Percentiles rank a stretch among this genome's conserved stretches.
Conservation (phyloP, 148 eudicot genomes). For the Arbutus unedo region DNA sequence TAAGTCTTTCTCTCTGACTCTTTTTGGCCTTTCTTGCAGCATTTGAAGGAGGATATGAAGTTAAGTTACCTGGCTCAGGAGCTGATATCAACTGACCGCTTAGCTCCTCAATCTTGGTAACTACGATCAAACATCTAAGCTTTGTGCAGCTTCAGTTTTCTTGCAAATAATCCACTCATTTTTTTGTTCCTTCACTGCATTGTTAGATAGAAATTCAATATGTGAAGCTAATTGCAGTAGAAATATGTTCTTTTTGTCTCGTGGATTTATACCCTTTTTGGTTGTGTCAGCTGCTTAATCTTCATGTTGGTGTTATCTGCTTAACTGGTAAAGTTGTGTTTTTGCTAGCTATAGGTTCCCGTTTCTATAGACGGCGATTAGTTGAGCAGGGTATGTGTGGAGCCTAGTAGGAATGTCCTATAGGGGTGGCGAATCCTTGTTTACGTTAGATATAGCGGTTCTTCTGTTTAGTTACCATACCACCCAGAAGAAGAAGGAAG, state of each 20-base stretch:
- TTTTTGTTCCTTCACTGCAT: neutral
- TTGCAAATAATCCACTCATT: neutral
- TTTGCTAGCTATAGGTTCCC: neutral
- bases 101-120: conserved; percentile 98
- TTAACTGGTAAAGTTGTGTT: neutral
- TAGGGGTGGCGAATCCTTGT: no score
- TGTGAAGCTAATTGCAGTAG: neutral
- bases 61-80: conserved; percentile 97
- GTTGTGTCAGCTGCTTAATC: neutral
- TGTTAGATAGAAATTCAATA: neutral
- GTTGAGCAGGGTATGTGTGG: neutral
- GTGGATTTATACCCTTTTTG: neutral
- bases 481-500: no score
- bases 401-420: neutral
- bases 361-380: neutral
- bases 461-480: no score
- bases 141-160: conserved; percentile 6
- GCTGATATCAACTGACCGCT: conserved; percentile 86
- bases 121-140: neutral
- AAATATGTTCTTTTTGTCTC: neutral
- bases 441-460: no score
- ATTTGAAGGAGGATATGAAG: conserved; percentile 94
- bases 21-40: conserved; percentile 45
- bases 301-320: neutral
- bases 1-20: neutral